Percentiles rank a stretch among this genome's conserved stretches.
phyloP scores from a whole-genome alignment of 140 eudicot species.

The Cichorium intybus region DNA sequence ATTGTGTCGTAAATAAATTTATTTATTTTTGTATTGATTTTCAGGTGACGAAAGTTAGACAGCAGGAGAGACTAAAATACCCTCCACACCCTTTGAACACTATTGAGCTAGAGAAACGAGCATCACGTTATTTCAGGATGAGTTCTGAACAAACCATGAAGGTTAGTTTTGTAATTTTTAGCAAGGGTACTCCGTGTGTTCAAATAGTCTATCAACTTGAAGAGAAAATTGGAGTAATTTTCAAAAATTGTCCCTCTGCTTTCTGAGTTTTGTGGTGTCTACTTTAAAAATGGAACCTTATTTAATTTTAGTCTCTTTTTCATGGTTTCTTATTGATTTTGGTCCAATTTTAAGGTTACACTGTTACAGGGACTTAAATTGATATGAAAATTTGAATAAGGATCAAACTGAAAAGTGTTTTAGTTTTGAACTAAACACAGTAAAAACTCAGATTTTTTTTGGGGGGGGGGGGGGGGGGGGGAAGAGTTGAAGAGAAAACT shows the following conservation, averaged over 20 bases:
- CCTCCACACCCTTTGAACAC: constrained; percentile 97
- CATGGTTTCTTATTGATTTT: background rate
- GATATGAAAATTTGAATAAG: too few species aligned
- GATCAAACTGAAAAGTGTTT: too few species aligned
- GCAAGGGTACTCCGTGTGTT: background rate
- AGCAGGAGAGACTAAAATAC: constrained; percentile 65
- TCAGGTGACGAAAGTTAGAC: constrained; percentile 81
- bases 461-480: too few species aligned
- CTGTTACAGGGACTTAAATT: too few species aligned
- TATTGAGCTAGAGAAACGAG: constrained; percentile 97
- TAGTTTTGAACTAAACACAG: too few species aligned
- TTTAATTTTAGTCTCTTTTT: background rate
- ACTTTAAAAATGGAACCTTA: background rate
- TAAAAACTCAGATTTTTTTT: too few species aligned
- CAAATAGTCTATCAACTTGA: constrained; percentile 5
- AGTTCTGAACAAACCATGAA: constrained; percentile 94
- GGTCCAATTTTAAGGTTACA: too few species aligned
- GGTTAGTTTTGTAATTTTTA: constrained; percentile 34
- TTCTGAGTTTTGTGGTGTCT: background rate
- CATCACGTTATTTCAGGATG: constrained; percentile 91
- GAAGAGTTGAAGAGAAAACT: too few species aligned
- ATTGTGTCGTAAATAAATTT: too few species aligned
- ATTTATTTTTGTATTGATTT: background rate
- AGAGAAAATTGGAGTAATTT: background rate
- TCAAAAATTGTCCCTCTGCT: background rate